Base-by-base conservation (phyloP, 164 flowering plant genomes). In the Piper betle region DNA sequence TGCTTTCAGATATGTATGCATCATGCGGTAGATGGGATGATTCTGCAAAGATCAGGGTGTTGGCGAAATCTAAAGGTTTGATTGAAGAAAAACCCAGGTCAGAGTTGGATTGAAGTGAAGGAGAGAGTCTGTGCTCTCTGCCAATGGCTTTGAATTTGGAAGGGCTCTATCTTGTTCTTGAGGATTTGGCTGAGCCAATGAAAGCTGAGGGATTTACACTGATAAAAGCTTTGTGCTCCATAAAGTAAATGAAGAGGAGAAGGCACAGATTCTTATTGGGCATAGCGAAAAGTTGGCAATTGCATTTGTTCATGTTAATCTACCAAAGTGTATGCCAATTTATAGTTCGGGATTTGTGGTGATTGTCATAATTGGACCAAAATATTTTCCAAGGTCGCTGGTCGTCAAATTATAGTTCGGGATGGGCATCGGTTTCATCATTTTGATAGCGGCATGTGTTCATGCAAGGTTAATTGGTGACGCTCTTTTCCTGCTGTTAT, bases 51-150 rank as follows among this genome's bases (percentile, higher is more conserved):
- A 73, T 82, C 60, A 83, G 97, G 74, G 18, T 73, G 50, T 74
- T 75, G 19, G 87, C 91, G 11, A 83, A 68, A 69, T 66, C 71
- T 11, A 83, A 72, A 68, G 91, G 91, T 40, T 64, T 84, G 60
- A 84, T 64, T 84, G 60, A 84, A 74, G 82, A 86, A 91, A 78
- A 68, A 63, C 61, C 74, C 82, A 0, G 94, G 90, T 4, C 78
- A 74, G 64, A 91, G 96, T 65, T 86, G 90, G 93, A 82, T 91
- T 55, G 84, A 83, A 72, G 78, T 88, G 71, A 73, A 82, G 69
- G 82, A 83, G 66, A 80, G 80, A 74, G 68, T 84, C 37, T 69
- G 64, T 61, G 62, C 88, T 91, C 70, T 72, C 81, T n/a, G 75
- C 93, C 37, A 68, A 68, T 58, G 54, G 70, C 75, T 53, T 61